A percentile compares a stretch with the other conserved stretches of the same genome.
Evolutionary conservation across 768 basidiomycete genomes (phyloP).

Genomic region (Tulasnella sp.): DNA sequence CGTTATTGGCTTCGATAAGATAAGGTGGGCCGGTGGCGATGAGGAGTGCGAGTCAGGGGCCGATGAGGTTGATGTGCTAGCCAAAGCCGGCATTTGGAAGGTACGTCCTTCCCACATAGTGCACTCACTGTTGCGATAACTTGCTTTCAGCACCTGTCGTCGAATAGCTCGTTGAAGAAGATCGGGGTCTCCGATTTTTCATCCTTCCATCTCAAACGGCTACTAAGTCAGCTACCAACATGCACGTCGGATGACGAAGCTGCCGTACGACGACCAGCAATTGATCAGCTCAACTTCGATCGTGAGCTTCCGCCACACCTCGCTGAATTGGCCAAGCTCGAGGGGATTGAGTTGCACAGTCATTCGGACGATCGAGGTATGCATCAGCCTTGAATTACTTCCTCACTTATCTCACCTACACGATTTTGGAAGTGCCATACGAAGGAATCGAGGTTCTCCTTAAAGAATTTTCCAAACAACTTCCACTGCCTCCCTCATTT

Average conservation of each 20-base stretch:
- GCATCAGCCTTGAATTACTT: neutral
- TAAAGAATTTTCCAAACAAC: conserved; percentile 15
- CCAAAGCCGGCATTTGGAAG: conserved; percentile 11
- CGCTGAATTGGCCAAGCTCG: conserved; percentile 10
- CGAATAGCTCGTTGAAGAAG: conserved; percentile 1
- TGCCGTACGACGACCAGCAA: neutral
- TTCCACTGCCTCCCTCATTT: conserved; percentile 15
- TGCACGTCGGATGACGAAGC: neutral
- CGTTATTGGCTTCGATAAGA: conserved; percentile 13
- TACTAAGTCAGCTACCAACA: neutral
- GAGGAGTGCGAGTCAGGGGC: conserved; percentile 8
- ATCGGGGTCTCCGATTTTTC: conserved; percentile 19
- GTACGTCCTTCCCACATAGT: neutral
- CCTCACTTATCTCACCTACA: neutral
- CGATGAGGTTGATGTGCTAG: conserved; percentile 13
- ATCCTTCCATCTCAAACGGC: neutral
- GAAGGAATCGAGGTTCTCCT: conserved; percentile 10
- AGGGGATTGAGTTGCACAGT: conserved; percentile 11
- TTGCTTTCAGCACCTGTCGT: conserved; percentile 12
- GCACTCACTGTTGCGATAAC: neutral
- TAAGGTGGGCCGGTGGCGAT: conserved; percentile 16
- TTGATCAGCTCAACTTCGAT: conserved; percentile 18
- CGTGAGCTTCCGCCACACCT: conserved; percentile 10
- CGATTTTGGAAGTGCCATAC: neutral
- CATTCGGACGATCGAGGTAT: conserved; percentile 17